These are phyloP conservation scores for Xylaria sp. DNA, from an alignment of 2,329 filamentous ascomycete genomes.

Conservation along the genomic window DNA sequence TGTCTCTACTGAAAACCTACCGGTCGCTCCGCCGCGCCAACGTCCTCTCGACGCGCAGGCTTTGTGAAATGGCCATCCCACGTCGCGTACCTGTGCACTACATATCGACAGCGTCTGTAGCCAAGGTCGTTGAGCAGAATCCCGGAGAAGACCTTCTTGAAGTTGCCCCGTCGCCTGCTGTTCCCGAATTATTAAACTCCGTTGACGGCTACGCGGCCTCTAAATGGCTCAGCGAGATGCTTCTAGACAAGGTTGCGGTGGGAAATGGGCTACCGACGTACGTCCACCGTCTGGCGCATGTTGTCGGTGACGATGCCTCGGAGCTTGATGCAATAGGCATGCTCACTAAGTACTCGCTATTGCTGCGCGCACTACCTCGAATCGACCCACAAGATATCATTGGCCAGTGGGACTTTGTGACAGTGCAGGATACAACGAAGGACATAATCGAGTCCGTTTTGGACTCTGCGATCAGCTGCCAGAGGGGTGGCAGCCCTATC, in stretches of 20 bases:
- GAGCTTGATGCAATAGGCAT: conserved; percentile 3
- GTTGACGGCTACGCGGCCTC: conserved; percentile 41
- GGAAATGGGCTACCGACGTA: background rate
- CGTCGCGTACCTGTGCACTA: conserved; percentile 53
- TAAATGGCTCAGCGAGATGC: conserved; percentile 46
- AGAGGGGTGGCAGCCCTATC: background rate
- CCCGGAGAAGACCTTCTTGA: conserved; percentile 12
- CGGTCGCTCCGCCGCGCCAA: conserved; percentile 51
- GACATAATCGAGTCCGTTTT: background rate
- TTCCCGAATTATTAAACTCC: background rate
- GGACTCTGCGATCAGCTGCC: background rate
- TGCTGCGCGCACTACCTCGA: conserved; percentile 3
- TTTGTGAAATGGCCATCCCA: conserved; percentile 50
- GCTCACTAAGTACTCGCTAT: conserved; percentile 2
- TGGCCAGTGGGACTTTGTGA: conserved; percentile 1
- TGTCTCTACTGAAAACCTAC: conserved; percentile 54
- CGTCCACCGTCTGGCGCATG: background rate
- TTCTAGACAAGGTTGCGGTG: conserved; percentile 36
- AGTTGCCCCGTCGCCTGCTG: background rate
- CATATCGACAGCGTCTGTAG: conserved; percentile 50
- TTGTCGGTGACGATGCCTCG: conserved; percentile 1
- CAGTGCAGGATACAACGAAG: background rate
- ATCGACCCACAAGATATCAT: background rate
- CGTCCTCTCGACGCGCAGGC: conserved; percentile 50
- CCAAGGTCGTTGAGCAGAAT: conserved; percentile 2